phyloP scores from a whole-genome alignment of 805 yeast genomes.

The Blastobotrys chiropterorum region DNA sequence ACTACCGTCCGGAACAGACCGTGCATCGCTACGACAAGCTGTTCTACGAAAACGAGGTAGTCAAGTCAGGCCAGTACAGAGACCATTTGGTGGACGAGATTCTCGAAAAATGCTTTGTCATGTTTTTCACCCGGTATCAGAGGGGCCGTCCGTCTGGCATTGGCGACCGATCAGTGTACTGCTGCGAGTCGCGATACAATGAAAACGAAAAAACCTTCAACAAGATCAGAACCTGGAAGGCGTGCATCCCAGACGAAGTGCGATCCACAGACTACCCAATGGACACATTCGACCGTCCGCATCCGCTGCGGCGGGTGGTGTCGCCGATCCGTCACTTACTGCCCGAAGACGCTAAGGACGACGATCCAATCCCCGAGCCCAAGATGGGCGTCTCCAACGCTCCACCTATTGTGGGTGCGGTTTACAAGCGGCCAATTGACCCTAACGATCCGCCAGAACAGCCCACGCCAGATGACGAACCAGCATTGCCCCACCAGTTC shows the following conservation, averaged over 20 bases:
- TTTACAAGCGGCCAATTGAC: slow-evolving; percentile 68
- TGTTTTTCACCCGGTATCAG: slow-evolving; percentile 88
- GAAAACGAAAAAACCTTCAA: slow-evolving; percentile 87
- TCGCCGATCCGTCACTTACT: slow-evolving; percentile 79
- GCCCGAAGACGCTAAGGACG: slow-evolving; percentile 64
- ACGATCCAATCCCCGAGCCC: slow-evolving; percentile 78
- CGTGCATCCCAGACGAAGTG: slow-evolving; percentile 95
- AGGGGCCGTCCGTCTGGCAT: slow-evolving; percentile 85
- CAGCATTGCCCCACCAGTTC: background rate
- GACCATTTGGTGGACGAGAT: slow-evolving; percentile 88
- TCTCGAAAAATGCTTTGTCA: slow-evolving; percentile 89
- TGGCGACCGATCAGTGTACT: slow-evolving; percentile 66
- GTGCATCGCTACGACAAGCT: slow-evolving; percentile 86
- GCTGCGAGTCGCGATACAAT: slow-evolving; percentile 92
- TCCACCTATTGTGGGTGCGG: slow-evolving; percentile 93
- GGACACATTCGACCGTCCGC: slow-evolving; percentile 65
- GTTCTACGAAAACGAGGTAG: slow-evolving; percentile 90
- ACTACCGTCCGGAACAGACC: slow-evolving; percentile 95
- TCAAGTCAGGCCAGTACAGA: slow-evolving; percentile 93
- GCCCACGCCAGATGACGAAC: slow-evolving; percentile 16
- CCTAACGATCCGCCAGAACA: slow-evolving; percentile 57
- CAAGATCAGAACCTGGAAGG: slow-evolving; percentile 96
- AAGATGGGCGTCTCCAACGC: slow-evolving; percentile 75
- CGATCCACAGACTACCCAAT: slow-evolving; percentile 51
- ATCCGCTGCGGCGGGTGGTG: slow-evolving; percentile 65